Conservation (phyloP, 768 basidiomycete genomes). For the Mycena capillaripes region DNA sequence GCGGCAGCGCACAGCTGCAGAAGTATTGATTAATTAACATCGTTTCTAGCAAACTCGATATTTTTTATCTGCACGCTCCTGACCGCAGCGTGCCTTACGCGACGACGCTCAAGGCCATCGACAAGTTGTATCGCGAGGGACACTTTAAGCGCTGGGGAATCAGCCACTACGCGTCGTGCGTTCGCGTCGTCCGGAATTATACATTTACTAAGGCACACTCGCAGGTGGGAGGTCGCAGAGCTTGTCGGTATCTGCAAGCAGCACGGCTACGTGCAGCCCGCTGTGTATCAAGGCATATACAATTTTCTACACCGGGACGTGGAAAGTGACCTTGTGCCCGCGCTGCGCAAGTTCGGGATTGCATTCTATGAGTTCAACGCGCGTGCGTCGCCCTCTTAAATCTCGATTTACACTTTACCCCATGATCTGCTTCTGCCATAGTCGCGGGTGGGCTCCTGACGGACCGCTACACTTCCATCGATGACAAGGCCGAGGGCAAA, state of each 20-base stretch:
- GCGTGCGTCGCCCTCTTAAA: constrained; percentile 41
- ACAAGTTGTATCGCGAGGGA: constrained; percentile 70
- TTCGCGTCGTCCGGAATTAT: neutral
- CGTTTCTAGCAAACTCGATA: constrained; percentile 49
- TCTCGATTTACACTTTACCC: neutral
- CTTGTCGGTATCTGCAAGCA: constrained; percentile 68
- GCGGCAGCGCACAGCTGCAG: too few species aligned
- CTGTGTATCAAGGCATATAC: constrained; percentile 66
- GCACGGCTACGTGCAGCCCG: constrained; percentile 67
- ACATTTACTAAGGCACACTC: neutral
- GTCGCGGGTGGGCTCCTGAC: constrained; percentile 74
- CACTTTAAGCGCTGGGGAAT: constrained; percentile 72
- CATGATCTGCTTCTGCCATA: constrained; percentile 32
- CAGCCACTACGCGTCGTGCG: constrained; percentile 70
- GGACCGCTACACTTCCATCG: constrained; percentile 59
- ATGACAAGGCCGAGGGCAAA: constrained; percentile 59
- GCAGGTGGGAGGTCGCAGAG: constrained; percentile 73
- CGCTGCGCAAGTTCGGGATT: constrained; percentile 69
- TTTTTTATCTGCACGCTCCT: constrained; percentile 72
- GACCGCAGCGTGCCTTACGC: constrained; percentile 70
- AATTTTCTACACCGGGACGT: constrained; percentile 57
- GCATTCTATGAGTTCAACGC: constrained; percentile 71
- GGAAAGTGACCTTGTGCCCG: constrained; percentile 64
- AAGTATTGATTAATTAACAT: neutral
- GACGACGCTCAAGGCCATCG: constrained; percentile 65